phyloP scores from a whole-genome alignment of 164 flowering plant species.

The Piper betle region DNA sequence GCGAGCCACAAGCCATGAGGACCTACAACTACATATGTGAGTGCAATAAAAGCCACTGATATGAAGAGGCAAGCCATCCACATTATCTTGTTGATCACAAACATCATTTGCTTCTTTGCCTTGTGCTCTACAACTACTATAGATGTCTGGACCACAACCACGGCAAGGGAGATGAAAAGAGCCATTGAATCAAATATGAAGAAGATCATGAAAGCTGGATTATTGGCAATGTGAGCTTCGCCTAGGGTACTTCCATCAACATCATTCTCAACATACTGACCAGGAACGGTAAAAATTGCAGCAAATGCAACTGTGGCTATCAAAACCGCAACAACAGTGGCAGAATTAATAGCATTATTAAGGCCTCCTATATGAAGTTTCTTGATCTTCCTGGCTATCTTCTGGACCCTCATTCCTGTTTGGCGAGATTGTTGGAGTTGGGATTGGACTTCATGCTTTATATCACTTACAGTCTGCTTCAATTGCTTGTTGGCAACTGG shows the following conservation, averaged over 20 bases:
- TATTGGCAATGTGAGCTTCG: constrained; percentile 55
- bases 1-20: constrained; percentile 58
- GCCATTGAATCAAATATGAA: constrained; percentile 72
- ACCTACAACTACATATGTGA: constrained; percentile 79
- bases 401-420: constrained; percentile 61
- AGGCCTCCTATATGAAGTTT: constrained; percentile 85
- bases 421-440: constrained; percentile 84
- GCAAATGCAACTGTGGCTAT: constrained; percentile 98
- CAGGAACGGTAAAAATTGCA: constrained; percentile 89
- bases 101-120: constrained; percentile 74
- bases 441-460: constrained; percentile 76
- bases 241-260: constrained; percentile 30
- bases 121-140: constrained; percentile 80
- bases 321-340: constrained; percentile 92
- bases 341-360: constrained; percentile 85
- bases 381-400: constrained; percentile 62
- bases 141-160: constrained; percentile 93
- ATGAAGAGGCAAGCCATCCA: constrained; percentile 89
- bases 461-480: constrained; percentile 94
- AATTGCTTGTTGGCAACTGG: constrained; percentile 67
- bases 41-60: constrained; percentile 75
- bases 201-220: constrained; percentile 63
- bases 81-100: constrained; percentile 94
- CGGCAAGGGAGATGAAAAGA: constrained; percentile 87
- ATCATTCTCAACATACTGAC: constrained; percentile 47